Conservation (phyloP, 129 eudicot genomes). For the Calendula officinalis region DNA sequence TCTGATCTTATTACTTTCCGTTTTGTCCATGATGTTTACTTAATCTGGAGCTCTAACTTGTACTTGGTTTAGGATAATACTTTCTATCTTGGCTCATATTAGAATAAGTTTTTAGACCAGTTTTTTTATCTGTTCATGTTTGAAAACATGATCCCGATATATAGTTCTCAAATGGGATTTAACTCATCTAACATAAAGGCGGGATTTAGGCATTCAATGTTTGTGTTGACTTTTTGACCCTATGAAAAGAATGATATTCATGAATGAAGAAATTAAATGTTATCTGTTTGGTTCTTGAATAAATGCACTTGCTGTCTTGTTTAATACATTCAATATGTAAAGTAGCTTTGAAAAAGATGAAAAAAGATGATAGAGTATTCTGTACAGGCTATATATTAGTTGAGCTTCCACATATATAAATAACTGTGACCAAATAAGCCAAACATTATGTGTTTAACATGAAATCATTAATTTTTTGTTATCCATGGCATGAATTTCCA, state of each 20-base stretch:
- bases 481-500: background rate
- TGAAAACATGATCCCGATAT: background rate
- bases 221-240: background rate
- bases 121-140: background rate
- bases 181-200: background rate
- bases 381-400: background rate
- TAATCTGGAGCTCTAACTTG: background rate
- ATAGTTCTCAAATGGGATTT: background rate
- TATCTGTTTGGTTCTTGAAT: background rate
- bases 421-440: background rate
- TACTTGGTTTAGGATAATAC: background rate
- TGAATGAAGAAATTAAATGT: background rate
- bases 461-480: background rate
- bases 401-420: background rate
- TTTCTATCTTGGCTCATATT: background rate
- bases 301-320: background rate
- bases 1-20: conserved; percentile 2
- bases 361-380: background rate
- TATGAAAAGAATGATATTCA: background rate
- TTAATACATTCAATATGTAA: background rate
- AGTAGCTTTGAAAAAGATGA: background rate
- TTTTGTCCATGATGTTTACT: background rate
- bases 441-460: conserved; percentile 1
- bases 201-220: background rate
- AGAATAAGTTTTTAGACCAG: background rate